Evolutionary conservation across 2,329 filamentous ascomycete genomes (phyloP), one percentile per base, ranked within the genome.

Genomic region (Ophiostoma ulmi): DNA sequence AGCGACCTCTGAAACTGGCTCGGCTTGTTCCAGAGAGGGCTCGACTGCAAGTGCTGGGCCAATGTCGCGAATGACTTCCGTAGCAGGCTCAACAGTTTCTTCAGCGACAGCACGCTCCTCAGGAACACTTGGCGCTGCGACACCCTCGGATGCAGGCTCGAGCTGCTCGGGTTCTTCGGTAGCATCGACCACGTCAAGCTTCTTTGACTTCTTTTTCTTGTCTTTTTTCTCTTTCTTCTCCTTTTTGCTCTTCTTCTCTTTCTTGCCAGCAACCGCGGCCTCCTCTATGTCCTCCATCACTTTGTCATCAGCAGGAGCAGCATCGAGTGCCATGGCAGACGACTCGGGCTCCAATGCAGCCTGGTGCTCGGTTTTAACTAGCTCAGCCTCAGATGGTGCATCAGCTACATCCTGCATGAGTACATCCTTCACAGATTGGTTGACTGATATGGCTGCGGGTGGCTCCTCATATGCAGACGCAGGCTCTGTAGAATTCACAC

Each of bases 191-290:
- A 11, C 2, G 20, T 38, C 61, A 5, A 39, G 14, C 35, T 38
- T n/a, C 36, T 39, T 38, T 31, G 17, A 1, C 68, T 63, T 68
- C 22, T 67, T 58, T 13, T 70, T 67, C 35, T 61, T 48, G n/a
- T 71, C 67, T 5, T 44, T 38, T 11, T 66, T 41, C 63, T 41
- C 38, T 63, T 67, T 69, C 22, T 58, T 48, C 39, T 72, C 70
- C 17, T 73, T 71, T 31, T 65, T 39, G 35, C 67, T 68, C 64
- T 63, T 63, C 13, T 63, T 63, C 13, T 63, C 26, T 8, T 63
- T 63, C 58, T 63, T 63, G 58, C 13, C 58, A 31, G 26, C 58
- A 17, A 20, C 58, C 26, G 3, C 26, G 8, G 26, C 13, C 13
- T 63, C 58, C 26, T 17, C 58, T 17, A 22, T 22, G 5, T 35